phyloP scores from a whole-genome alignment of 148 eudicot species.

The Nyssa sinensis region DNA sequence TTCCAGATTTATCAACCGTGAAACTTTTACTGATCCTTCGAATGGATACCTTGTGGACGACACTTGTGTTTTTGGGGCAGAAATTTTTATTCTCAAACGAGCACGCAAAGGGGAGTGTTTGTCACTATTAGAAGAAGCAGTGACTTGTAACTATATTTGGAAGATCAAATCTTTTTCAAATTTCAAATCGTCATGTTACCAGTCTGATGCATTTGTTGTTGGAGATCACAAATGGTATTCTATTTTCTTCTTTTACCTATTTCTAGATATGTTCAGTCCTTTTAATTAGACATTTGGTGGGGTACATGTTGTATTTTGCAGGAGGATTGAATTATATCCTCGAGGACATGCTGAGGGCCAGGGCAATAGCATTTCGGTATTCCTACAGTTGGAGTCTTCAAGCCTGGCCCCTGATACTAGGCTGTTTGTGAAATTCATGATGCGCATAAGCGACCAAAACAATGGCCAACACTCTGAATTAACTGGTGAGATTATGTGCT shows the following conservation, averaged over 20 bases:
- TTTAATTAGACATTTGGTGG: background rate
- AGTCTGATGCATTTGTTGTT: constrained; percentile 4
- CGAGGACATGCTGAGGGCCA: constrained; percentile 8
- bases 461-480: background rate
- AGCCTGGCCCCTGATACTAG: constrained; percentile 9
- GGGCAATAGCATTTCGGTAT: constrained; percentile 4
- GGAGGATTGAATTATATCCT: constrained; percentile 16
- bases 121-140: constrained; percentile 4
- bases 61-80: constrained; percentile 22
- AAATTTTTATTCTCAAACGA: constrained; percentile 21
- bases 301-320: background rate
- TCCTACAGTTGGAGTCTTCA: constrained; percentile 9
- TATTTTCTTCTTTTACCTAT: too few relatives aligned
- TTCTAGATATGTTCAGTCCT: background rate
- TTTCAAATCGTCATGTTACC: constrained; percentile 6
- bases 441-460: background rate
- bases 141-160: constrained; percentile 5
- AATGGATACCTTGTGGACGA: constrained; percentile 23
- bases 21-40: constrained; percentile 10
- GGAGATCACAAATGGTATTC: constrained; percentile 23
- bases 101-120: constrained; percentile 18
- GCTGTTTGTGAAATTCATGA: background rate
- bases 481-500: background rate
- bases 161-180: constrained; percentile 13
- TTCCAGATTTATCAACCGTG: constrained; percentile 16